Conservation (phyloP, 371 early-diverging fungal genomes). For the Mortierella sp. region DNA sequence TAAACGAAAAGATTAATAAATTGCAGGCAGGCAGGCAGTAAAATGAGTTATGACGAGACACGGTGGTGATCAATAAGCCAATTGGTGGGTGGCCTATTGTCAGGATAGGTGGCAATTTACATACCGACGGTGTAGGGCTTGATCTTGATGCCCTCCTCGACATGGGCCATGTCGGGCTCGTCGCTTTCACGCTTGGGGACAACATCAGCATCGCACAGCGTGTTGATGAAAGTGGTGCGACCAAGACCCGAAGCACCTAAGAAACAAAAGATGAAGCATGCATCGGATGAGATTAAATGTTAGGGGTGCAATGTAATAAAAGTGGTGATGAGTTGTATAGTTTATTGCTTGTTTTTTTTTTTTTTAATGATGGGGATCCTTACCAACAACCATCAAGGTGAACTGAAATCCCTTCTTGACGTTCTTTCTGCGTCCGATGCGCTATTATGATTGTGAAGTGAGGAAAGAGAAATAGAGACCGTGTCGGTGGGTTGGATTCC, state of each 20-base stretch:
- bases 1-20: not conserved
- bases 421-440: conserved; percentile 89
- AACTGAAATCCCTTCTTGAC: conserved; percentile 97
- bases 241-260: conserved; percentile 95
- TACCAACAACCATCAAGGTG: conserved; percentile 97
- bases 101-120: conserved; percentile 3
- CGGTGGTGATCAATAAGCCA: not conserved
- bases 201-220: conserved; percentile 89
- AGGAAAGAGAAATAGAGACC: not conserved
- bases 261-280: not conserved
- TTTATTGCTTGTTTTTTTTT: not conserved
- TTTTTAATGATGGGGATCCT: conserved; percentile 30
- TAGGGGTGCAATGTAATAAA: not conserved
- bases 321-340: not conserved
- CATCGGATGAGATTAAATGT: not conserved
- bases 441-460: conserved; percentile 22
- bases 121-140: conserved; percentile 82
- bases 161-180: conserved; percentile 87
- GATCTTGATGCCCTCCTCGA: conserved; percentile 95
- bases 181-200: conserved; percentile 79
- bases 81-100: not conserved
- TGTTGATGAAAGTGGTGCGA: conserved; percentile 98
- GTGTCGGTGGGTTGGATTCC: not conserved
- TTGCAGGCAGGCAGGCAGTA: not conserved
- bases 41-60: not conserved